phyloP scores from a whole-genome alignment of 129 eudicot species.

The Flaveria robusta region DNA sequence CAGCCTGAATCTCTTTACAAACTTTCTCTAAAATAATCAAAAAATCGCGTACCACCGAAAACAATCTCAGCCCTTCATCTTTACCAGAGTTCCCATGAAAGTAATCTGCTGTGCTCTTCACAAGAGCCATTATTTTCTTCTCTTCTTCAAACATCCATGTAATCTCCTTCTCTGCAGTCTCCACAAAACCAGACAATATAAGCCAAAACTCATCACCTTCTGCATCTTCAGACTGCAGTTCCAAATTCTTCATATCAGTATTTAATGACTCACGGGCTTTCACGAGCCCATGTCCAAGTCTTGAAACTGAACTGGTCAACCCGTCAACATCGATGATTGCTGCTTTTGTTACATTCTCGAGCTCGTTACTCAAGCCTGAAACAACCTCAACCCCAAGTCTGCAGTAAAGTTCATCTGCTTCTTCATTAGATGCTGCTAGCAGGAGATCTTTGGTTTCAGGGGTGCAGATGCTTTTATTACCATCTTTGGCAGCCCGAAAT shows the following conservation, averaged over 20 bases:
- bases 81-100: slow-evolving; percentile 55
- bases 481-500: slow-evolving; percentile 41
- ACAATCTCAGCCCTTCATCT: slow-evolving; percentile 65
- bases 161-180: slow-evolving; percentile 45
- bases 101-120: slow-evolving; percentile 59
- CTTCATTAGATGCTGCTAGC: slow-evolving; percentile 40
- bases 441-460: slow-evolving; percentile 40
- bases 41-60: slow-evolving; percentile 53
- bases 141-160: slow-evolving; percentile 52
- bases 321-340: slow-evolving; percentile 50
- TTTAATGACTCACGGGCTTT: slow-evolving; percentile 42
- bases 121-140: slow-evolving; percentile 44
- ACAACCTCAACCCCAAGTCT: slow-evolving; percentile 51
- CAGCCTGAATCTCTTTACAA: slow-evolving; percentile 47
- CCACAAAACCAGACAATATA: slow-evolving; percentile 41
- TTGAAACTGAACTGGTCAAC: slow-evolving; percentile 43
- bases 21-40: slow-evolving; percentile 52
- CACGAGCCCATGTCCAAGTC: slow-evolving; percentile 37
- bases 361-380: slow-evolving; percentile 44
- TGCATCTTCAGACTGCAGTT: slow-evolving; percentile 31
- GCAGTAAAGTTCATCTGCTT: slow-evolving; percentile 38
- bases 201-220: slow-evolving; percentile 45
- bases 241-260: slow-evolving; percentile 37
- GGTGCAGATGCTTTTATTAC: slow-evolving; percentile 20
- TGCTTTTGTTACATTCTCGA: slow-evolving; percentile 49